phyloP scores from a whole-genome alignment of 208 protist species.

The Trypanosoma platydactyli region DNA sequence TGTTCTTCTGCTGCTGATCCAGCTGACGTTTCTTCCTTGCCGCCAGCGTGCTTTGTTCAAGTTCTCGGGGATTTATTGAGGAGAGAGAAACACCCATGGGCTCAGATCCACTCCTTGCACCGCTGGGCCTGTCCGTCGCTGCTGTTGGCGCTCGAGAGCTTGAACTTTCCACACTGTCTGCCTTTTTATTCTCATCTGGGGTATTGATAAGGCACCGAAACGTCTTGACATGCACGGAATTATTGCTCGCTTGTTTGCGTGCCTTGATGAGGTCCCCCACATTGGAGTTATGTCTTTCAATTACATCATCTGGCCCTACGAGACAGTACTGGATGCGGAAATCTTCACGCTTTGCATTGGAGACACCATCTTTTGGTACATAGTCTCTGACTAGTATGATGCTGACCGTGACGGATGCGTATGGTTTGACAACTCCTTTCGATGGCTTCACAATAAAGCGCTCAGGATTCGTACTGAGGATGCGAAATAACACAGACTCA shows the following conservation, averaged over 20 bases:
- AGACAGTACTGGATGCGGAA: conserved; percentile 78
- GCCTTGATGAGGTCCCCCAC: conserved; percentile 67
- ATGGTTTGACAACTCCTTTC: conserved; percentile 73
- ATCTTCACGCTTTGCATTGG: conserved; percentile 50
- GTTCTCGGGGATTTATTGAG: conserved; percentile 3
- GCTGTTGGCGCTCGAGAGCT: not conserved
- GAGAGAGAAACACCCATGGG: not conserved
- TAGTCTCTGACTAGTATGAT: conserved; percentile 58
- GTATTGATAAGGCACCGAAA: conserved; percentile 45
- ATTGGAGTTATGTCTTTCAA: conserved; percentile 62
- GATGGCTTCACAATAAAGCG: conserved; percentile 76
- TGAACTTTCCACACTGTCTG: not conserved
- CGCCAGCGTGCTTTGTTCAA: conserved; percentile 21
- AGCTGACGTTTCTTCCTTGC: conserved; percentile 16
- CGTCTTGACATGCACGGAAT: conserved; percentile 50
- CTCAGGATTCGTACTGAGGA: conserved; percentile 65
- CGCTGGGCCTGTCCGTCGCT: not conserved
- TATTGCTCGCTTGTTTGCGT: conserved; percentile 47
- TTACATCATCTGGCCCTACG: conserved; percentile 49
- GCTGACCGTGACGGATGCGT: conserved; percentile 51
- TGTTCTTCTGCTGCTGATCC: conserved; percentile 13
- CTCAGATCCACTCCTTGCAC: not conserved
- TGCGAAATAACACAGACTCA: conserved; percentile 68
- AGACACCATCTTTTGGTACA: conserved; percentile 1
- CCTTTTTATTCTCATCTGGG: not conserved